Evolutionary conservation across 495 filamentous ascomycete species (phyloP).

Genomic region (Daldinia vernicosa): DNA sequence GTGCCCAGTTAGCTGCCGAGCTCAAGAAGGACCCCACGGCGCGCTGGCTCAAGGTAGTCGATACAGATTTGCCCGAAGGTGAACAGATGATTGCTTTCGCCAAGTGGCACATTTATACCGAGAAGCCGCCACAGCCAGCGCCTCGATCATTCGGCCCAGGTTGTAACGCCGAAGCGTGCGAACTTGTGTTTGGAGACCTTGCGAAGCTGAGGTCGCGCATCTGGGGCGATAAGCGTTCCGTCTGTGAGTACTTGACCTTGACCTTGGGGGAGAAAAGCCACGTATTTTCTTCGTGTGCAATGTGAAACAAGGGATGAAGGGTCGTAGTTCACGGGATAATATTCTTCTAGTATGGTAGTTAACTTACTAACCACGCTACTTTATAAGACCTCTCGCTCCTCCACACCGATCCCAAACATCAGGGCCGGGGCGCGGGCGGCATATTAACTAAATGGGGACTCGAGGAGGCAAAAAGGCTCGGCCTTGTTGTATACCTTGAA

Average conservation of each 20-base stretch:
- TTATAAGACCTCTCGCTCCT: slow-evolving; percentile 41
- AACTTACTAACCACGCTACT: not conserved
- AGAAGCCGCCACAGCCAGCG: slow-evolving; percentile 18
- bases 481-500: slow-evolving; percentile 45
- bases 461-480: slow-evolving; percentile 36
- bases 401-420: slow-evolving; percentile 41
- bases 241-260: slow-evolving; percentile 32
- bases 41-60: slow-evolving; percentile 49
- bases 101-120: slow-evolving; percentile 48
- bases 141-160: slow-evolving; percentile 38
- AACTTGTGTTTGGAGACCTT: slow-evolving; percentile 45
- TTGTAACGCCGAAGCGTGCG: slow-evolving; percentile 45
- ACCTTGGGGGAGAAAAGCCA: not conserved
- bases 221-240: slow-evolving; percentile 38
- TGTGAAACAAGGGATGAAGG: not conserved
- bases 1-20: slow-evolving; percentile 31
- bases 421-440: slow-evolving; percentile 38
- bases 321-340: not conserved
- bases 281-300: not conserved
- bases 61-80: slow-evolving; percentile 41
- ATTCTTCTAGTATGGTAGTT: too few relatives aligned
- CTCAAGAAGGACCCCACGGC: slow-evolving; percentile 34
- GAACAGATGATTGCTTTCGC: slow-evolving; percentile 48
- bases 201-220: slow-evolving; percentile 28
- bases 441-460: slow-evolving; percentile 38